A percentile compares a stretch with the other conserved stretches of the same genome.
Evolutionary conservation across 2,329 filamentous ascomycete species (phyloP).

Genomic region (Amylocarpus encephaloides): DNA sequence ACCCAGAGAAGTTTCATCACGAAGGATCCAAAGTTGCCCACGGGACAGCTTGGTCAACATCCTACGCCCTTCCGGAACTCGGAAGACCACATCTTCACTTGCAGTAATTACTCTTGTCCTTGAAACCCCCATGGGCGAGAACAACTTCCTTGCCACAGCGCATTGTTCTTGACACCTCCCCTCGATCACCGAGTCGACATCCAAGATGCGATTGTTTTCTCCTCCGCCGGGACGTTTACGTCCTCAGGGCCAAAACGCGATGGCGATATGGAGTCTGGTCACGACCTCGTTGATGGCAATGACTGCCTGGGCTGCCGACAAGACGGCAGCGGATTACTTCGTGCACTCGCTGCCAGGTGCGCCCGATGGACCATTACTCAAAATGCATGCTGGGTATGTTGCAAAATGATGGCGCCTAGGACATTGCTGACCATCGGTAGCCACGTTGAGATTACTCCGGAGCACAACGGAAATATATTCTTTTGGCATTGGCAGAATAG

Average conservation of each 20-base stretch:
- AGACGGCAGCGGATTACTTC: conserved; percentile 79
- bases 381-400: conserved; percentile 96
- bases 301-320: conserved; percentile 35
- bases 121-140: conserved; percentile 7
- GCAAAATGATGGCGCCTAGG: neutral
- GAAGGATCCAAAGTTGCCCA: too few relatives aligned
- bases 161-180: conserved; percentile 8
- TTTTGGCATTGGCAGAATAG: conserved; percentile 98
- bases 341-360: conserved; percentile 79
- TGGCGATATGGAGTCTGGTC: conserved; percentile 32
- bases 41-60: too few relatives aligned
- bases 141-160: conserved; percentile 8
- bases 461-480: conserved; percentile 87
- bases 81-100: conserved; percentile 10
- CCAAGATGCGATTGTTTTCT: conserved; percentile 27
- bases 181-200: conserved; percentile 14
- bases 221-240: conserved; percentile 9
- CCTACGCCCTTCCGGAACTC: conserved; percentile 1
- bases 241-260: conserved; percentile 9
- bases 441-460: conserved; percentile 82
- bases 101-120: neutral
- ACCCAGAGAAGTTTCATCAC: too few relatives aligned
- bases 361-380: conserved; percentile 69
- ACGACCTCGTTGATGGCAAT: conserved; percentile 25
- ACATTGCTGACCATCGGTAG: conserved; percentile 39